Conservation (phyloP, 306 rosid species). For the Albizia julibrissin region DNA sequence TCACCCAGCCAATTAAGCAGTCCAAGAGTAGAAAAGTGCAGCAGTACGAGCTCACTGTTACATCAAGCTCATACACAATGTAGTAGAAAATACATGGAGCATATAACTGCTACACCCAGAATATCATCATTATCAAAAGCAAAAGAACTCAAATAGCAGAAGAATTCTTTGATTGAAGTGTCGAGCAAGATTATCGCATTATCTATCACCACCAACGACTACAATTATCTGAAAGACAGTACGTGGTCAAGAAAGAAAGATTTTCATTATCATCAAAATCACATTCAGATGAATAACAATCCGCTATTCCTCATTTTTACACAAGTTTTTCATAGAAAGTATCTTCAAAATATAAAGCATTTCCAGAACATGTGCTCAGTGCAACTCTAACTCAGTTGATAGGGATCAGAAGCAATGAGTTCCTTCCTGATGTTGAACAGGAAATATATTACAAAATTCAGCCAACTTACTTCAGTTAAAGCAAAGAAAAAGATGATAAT, state of each 20-base stretch:
- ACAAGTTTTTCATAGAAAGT: neutral
- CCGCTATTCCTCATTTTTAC: neutral
- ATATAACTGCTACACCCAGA: neutral
- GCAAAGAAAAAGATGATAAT: neutral
- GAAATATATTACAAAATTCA: neutral
- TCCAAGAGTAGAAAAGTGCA: constrained; percentile 1
- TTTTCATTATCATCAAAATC: neutral
- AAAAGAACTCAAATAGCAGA: constrained; percentile 18
- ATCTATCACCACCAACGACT: neutral
- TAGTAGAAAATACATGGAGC: constrained; percentile 24
- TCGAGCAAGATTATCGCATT: constrained; percentile 6
- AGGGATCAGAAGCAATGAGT: neutral
- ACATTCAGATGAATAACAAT: neutral
- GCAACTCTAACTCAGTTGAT: neutral
- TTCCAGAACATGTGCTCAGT: neutral
- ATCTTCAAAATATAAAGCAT: constrained; percentile 1
- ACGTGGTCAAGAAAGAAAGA: constrained; percentile 4
- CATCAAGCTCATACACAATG: constrained; percentile 1
- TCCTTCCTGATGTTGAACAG: neutral
- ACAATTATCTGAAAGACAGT: neutral
- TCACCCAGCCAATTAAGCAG: constrained; percentile 19
- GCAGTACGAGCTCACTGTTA: neutral
- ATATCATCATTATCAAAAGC: constrained; percentile 7
- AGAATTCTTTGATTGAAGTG: constrained; percentile 13
- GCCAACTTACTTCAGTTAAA: neutral